Evolutionary conservation across 176 grass and related monocot species (phyloP), one percentile per base, ranked within the genome.

Genomic region (Rhynchospora tenuis): DNA sequence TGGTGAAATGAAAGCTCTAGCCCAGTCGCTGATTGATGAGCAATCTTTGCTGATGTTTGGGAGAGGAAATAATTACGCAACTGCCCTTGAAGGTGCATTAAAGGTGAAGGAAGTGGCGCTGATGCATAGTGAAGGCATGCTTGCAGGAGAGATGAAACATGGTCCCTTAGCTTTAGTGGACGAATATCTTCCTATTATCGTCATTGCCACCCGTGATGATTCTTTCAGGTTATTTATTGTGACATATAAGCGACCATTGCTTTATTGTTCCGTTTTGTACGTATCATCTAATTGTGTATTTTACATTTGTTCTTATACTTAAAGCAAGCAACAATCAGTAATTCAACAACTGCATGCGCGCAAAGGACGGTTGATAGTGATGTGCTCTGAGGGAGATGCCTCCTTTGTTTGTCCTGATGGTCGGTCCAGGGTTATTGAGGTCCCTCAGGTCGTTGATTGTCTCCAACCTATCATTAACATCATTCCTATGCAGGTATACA

Each of bases 61-160:
- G 51, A 93, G 92, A 91, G 90, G 92, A 31, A 93, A 90, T 73
- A 98, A 95, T 87, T 98, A 93, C 66, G 92, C 95, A 47, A 98
- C 95, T 59, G 95, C 95, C 56, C 79, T 94, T 58, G 95, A 98
- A 83, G 95, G 95, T 17, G 92, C 95, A 62, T 85, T 98, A 50
- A 95, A 98, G 85, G 92, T 98, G 17, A 98, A 95, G 87, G 95
- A 98, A 89, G 92, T 98, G 0, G 90, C 95, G 1, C 75, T 95
- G 22, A 98, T 95, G 91, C 92, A 95, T 51, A 93, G 89, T 29
- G 92, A 98, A 85, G 92, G 95, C 45, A 89, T 98, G 95, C 92
- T 98, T 87, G 95, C 95, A 42, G 95, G 95, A 51, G 92, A 98
- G 86, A 98, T 98, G 95, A 98, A 98, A 42, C 92, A 98, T 45